These are phyloP conservation scores for Colletotrichum incanum DNA, from an alignment of 2,329 filamentous ascomycete species.

Conservation along the genomic window DNA sequence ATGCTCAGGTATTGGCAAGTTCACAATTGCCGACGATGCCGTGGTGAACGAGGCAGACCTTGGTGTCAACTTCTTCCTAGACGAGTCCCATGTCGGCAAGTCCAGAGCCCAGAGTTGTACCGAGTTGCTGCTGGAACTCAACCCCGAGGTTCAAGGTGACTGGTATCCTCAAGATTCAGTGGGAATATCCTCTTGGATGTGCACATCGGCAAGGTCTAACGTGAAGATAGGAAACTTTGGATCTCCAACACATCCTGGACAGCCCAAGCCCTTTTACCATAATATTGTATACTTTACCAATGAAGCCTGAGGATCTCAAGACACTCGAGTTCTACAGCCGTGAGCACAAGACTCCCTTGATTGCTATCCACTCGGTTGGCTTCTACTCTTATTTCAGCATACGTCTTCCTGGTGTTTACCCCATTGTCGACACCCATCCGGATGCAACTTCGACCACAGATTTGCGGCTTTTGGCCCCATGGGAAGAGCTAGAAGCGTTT, in stretches of 20 bases:
- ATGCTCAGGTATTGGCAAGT: slow-evolving; percentile 83
- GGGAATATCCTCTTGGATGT: slow-evolving; percentile 47
- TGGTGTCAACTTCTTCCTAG: slow-evolving; percentile 97
- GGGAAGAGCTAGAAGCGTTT: slow-evolving; percentile 84
- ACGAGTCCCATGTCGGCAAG: slow-evolving; percentile 82
- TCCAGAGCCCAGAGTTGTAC: slow-evolving; percentile 85
- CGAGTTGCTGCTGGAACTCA: slow-evolving; percentile 86
- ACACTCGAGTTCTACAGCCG: slow-evolving; percentile 64
- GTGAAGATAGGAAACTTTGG: slow-evolving; percentile 48
- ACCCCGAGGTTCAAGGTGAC: slow-evolving; percentile 89
- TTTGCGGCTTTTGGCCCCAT: slow-evolving; percentile 86
- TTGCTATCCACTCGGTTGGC: slow-evolving; percentile 90
- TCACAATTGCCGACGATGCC: slow-evolving; percentile 89
- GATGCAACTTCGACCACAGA: slow-evolving; percentile 89
- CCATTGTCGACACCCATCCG: slow-evolving; percentile 96
- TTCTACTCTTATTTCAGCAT: slow-evolving; percentile 94
- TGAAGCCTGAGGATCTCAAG: slow-evolving; percentile 60
- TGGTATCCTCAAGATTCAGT: slow-evolving; percentile 72
- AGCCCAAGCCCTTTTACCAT: slow-evolving; percentile 63
- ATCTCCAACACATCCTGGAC: slow-evolving; percentile 60
- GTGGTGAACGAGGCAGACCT: slow-evolving; percentile 86
- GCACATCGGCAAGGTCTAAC: slow-evolving; percentile 7
- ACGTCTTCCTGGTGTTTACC: slow-evolving; percentile 83
- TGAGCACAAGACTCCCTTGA: slow-evolving; percentile 77
- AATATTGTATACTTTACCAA: slow-evolving; percentile 70